phyloP scores from a whole-genome alignment of 495 filamentous ascomycete species.

The Penicillium lagena region DNA sequence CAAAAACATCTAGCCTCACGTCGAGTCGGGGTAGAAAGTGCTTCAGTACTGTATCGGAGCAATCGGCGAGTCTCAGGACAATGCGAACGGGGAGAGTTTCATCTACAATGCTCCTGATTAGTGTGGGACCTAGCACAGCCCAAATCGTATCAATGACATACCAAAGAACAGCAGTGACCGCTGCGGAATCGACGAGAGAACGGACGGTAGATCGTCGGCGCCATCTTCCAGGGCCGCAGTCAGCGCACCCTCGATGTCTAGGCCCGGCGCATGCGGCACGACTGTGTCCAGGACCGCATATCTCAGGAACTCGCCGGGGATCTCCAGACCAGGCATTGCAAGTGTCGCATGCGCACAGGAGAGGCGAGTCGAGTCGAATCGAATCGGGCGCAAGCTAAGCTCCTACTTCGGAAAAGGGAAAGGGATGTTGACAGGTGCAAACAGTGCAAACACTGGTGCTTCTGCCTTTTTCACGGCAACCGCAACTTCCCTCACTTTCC shows the following conservation, averaged over 20 bases:
- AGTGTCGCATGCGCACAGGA: constrained; percentile 17
- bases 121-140: constrained; percentile 39
- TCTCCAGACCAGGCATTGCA: constrained; percentile 35
- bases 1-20: constrained; percentile 64
- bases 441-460: constrained; percentile 24
- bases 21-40: constrained; percentile 56
- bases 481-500: constrained; percentile 1
- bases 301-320: constrained; percentile 57
- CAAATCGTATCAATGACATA: constrained; percentile 30
- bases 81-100: constrained; percentile 69
- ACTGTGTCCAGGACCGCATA: constrained; percentile 71
- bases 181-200: constrained; percentile 44
- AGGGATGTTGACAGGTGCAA: constrained; percentile 15
- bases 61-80: constrained; percentile 61
- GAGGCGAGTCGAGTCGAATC: constrained; percentile 9
- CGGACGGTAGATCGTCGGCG: constrained; percentile 36
- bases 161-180: constrained; percentile 61
- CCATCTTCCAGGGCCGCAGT: constrained; percentile 40
- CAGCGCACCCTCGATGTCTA: constrained; percentile 58
- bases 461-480: constrained; percentile 12
- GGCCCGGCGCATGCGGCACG: constrained; percentile 61
- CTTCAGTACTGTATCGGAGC: constrained; percentile 51
- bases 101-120: constrained; percentile 64
- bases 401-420: constrained; percentile 9
- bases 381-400: not conserved